These are phyloP conservation scores for Syzygium oleosum DNA, from an alignment of 345 rosid species.

Conservation along the genomic window DNA sequence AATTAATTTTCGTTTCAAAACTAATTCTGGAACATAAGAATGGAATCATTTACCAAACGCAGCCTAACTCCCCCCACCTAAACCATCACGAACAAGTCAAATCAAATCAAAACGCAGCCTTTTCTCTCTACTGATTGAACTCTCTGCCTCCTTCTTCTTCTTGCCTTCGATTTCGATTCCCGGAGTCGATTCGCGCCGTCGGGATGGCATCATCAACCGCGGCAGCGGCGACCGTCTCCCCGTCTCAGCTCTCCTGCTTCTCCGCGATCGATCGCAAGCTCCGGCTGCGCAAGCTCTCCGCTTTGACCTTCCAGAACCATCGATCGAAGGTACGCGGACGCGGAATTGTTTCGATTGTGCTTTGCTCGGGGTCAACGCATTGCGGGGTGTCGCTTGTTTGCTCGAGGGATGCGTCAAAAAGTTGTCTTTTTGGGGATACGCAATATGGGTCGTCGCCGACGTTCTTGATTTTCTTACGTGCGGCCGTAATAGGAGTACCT, in stretches of 20 bases:
- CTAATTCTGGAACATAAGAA: too few species aligned
- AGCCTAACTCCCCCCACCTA: too few species aligned
- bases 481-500: neutral
- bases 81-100: too few species aligned
- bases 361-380: neutral
- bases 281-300: constrained; percentile 24
- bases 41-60: too few species aligned
- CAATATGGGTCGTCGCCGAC: neutral
- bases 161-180: neutral
- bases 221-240: constrained; percentile 33
- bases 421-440: neutral
- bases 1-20: too few species aligned
- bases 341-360: neutral
- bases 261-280: constrained; percentile 47
- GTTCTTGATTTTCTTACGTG: neutral
- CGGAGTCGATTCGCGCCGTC: neutral
- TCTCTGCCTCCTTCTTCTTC: neutral
- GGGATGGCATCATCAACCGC: constrained; percentile 1
- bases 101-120: neutral
- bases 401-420: neutral
- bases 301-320: constrained; percentile 8
- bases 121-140: neutral
- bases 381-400: neutral
- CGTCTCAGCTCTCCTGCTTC: constrained; percentile 39
- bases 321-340: constrained; percentile 34